phyloP scores from a whole-genome alignment of 768 basidiomycete species.

The Serendipita vermifera region DNA sequence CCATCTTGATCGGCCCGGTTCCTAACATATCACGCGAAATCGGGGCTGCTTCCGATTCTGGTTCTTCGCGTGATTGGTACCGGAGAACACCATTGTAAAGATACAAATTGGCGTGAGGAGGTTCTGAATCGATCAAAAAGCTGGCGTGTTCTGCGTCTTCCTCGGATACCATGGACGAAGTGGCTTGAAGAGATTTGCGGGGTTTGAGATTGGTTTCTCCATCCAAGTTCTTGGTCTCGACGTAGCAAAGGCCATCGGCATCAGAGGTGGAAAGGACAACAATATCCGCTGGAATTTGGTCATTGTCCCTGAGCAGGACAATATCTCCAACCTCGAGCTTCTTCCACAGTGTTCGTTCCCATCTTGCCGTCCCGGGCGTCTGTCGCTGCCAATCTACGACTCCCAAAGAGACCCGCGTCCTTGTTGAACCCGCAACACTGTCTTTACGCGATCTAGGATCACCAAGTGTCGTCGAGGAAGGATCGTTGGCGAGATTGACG shows the following conservation, averaged over 20 bases:
- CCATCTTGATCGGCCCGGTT: conserved; percentile 31
- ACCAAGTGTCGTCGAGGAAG: conserved; percentile 9
- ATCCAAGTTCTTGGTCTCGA: conserved; percentile 97
- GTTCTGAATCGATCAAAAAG: conserved; percentile 85
- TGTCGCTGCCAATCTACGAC: conserved; percentile 73
- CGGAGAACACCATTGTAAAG: conserved; percentile 75
- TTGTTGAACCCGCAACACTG: conserved; percentile 15
- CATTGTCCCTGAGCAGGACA: conserved; percentile 80
- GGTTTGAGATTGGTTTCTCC: conserved; percentile 96
- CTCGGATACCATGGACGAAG: conserved; percentile 61
- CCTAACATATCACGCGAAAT: conserved; percentile 38
- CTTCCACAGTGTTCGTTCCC: conserved; percentile 98
- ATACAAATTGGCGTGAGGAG: conserved; percentile 88
- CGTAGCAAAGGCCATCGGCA: conserved; percentile 80
- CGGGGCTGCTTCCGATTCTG: conserved; percentile 16
- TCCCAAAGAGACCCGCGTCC: conserved; percentile 43
- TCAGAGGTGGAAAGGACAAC: conserved; percentile 87
- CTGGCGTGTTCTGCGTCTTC: conserved; percentile 80
- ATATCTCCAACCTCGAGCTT: conserved; percentile 97
- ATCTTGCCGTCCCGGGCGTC: conserved; percentile 56
- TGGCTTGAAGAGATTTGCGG: conserved; percentile 62
- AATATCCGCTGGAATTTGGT: conserved; percentile 94
- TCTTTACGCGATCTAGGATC: conserved; percentile 6
- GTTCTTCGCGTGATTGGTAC: conserved; percentile 27
- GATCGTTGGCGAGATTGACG: conserved; percentile 28